phyloP scores from a whole-genome alignment of 306 rosid genomes.

The Castanea sativa region DNA sequence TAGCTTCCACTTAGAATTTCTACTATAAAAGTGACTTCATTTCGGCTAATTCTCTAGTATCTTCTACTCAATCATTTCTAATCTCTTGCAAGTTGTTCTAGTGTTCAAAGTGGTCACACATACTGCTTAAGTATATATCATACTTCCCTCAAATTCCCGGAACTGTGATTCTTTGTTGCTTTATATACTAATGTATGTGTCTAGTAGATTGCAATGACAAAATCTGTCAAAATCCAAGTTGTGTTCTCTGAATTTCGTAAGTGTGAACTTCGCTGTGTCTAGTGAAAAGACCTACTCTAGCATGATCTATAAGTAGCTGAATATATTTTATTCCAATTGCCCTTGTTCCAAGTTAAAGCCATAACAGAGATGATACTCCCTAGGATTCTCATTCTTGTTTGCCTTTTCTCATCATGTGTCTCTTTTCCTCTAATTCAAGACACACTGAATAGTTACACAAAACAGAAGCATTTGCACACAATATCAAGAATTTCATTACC shows the following conservation, averaged over 20 bases:
- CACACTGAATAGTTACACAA: neutral
- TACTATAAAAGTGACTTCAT: conserved; percentile 5
- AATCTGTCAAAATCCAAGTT: conserved; percentile 10
- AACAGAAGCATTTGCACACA: neutral
- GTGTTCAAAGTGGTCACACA: conserved; percentile 39
- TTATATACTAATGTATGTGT: conserved; percentile 21
- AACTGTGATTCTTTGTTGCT: conserved; percentile 34
- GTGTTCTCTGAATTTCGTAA: conserved; percentile 25
- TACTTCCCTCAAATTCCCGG: conserved; percentile 28
- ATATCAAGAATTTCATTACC: conserved; percentile 28
- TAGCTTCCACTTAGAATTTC: conserved; percentile 39
- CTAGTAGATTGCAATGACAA: conserved; percentile 29
- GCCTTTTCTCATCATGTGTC: neutral
- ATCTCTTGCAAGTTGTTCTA: conserved; percentile 36
- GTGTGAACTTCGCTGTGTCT: conserved; percentile 16
- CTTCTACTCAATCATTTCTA: conserved; percentile 12
- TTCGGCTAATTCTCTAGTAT: conserved; percentile 3
- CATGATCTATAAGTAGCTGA: conserved; percentile 3
- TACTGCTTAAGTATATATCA: neutral
- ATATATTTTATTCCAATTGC: neutral
- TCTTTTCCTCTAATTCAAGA: conserved; percentile 6
- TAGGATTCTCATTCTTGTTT: neutral
- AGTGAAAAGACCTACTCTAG: neutral
- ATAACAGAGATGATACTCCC: conserved; percentile 16
- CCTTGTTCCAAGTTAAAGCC: neutral